Evolutionary conservation across 2,329 filamentous ascomycete genomes (phyloP), one percentile per base, ranked within the genome.

Genomic region (Microcyclospora tardicrescens): DNA sequence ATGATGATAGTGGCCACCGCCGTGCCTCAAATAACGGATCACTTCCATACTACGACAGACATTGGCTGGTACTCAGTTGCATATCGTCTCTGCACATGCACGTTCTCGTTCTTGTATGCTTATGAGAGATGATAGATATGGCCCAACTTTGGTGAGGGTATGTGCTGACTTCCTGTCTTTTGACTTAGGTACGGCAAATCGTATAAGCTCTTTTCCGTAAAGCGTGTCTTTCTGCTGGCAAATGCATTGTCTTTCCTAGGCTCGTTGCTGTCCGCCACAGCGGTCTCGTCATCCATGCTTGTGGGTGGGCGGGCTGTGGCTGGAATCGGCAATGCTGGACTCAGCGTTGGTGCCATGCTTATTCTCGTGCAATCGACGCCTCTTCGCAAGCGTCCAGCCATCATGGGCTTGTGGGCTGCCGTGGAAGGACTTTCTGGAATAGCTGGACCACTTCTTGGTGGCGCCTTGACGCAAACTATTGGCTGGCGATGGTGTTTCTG

Each of bases 1-100:
- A 24, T 24, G 19, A 28, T 32, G 6, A 60, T 57, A 34, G 48
- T 57, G 14, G 48, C 52, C 13, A 55, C 51, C 6, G 54, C 64
- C 2, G 63, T 66, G 28, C 65, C 65, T 8, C 55, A 52, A 12
- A 67, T 68, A 35, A 67, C 65, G 0, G 58, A 66, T 43, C 47
- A 66, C 28, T 68, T 68, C 44, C 53, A 66, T 28, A 60, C 63
- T 1, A 49, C 63, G 28, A 49, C 53, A 2, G 63, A 68, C 40
- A 56, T 68, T 10, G 63, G 64, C 13, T 68, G 65, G 65, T 68
- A 67, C 34, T 28, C 36, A 2, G 13, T 36, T 16, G 38, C 38
- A 6, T 48, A 44, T 37, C 33, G 36, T 6, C 27, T 48, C 10
- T 40, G 34, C 6, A 34, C 37, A 8, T 46, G 44, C 32, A 29